Evolutionary conservation across 2,329 filamentous ascomycete genomes (phyloP).

Genomic region (Cytospora schulzeri): DNA sequence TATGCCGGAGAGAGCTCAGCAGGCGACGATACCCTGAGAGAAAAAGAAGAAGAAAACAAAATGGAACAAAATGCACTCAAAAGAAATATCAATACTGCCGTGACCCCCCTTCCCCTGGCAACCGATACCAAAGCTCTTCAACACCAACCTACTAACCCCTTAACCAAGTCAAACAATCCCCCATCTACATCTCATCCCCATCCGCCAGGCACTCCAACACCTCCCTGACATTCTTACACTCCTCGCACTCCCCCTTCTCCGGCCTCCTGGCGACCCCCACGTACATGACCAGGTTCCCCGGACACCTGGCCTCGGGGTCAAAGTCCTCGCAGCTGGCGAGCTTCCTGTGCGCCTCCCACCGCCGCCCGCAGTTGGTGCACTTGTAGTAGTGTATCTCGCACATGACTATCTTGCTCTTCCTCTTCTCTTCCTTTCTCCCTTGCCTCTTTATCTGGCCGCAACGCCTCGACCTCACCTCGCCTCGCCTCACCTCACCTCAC

Average conservation of each 20-base stretch:
- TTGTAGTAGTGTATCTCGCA: conserved; percentile 41
- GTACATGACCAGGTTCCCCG: conserved; percentile 42
- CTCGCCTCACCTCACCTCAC: too few relatives aligned
- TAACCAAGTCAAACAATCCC: neutral
- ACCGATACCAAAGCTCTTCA: neutral
- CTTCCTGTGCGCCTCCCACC: conserved; percentile 40
- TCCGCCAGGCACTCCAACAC: conserved; percentile 35
- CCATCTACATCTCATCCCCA: conserved; percentile 9
- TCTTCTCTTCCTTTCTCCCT: neutral
- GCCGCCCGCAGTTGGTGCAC: conserved; percentile 37
- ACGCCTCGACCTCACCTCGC: too few relatives aligned
- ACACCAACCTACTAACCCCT: neutral
- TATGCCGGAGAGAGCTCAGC: neutral
- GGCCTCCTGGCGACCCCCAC: conserved; percentile 39
- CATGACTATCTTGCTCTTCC: conserved; percentile 32
- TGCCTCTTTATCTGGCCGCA: too few relatives aligned
- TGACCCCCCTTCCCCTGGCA: neutral
- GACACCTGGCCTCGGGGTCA: conserved; percentile 36
- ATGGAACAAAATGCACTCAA: neutral
- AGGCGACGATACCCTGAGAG: neutral
- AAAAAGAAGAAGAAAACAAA: neutral
- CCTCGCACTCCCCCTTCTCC: conserved; percentile 38
- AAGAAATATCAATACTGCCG: neutral
- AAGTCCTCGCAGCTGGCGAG: conserved; percentile 41
- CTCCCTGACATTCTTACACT: conserved; percentile 36